Evolutionary conservation across 306 rosid genomes (phyloP).

Genomic region (Echinosophora koreensis): DNA sequence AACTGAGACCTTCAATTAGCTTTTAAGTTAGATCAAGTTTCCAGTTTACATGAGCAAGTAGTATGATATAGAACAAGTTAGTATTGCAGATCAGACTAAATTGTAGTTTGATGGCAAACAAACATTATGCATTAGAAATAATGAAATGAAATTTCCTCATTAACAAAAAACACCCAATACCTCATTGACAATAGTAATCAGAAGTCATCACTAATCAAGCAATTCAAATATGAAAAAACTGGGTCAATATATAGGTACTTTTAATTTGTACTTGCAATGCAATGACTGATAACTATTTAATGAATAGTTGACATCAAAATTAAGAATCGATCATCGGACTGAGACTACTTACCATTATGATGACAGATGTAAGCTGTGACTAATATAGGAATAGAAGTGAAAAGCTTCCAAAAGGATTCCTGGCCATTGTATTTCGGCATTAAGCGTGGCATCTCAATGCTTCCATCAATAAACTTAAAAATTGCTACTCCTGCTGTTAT

Average conservation of each 20-base stretch:
- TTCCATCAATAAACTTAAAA: constrained; percentile 58
- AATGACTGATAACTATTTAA: neutral
- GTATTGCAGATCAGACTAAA: neutral
- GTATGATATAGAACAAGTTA: neutral
- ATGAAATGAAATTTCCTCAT: constrained; percentile 4
- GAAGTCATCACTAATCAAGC: neutral
- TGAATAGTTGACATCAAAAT: neutral
- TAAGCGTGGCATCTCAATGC: constrained; percentile 64
- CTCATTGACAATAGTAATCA: neutral
- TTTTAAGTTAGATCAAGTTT: constrained; percentile 35
- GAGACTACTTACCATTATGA: constrained; percentile 62
- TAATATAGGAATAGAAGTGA: constrained; percentile 68
- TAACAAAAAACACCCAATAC: neutral
- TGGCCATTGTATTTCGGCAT: constrained; percentile 60
- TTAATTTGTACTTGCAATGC: neutral
- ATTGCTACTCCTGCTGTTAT: constrained; percentile 66
- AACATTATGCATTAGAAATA: neutral
- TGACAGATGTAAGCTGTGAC: constrained; percentile 80
- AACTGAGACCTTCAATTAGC: neutral
- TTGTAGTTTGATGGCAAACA: neutral
- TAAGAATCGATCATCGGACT: neutral
- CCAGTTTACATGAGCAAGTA: neutral
- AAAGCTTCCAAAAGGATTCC: constrained; percentile 74
- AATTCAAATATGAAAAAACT: constrained; percentile 4
- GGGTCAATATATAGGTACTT: neutral